Evolutionary conservation across 192 early-diverging fungal species (phyloP), one percentile per base, ranked within the genome.

Genomic region (Coemansia sp.): DNA sequence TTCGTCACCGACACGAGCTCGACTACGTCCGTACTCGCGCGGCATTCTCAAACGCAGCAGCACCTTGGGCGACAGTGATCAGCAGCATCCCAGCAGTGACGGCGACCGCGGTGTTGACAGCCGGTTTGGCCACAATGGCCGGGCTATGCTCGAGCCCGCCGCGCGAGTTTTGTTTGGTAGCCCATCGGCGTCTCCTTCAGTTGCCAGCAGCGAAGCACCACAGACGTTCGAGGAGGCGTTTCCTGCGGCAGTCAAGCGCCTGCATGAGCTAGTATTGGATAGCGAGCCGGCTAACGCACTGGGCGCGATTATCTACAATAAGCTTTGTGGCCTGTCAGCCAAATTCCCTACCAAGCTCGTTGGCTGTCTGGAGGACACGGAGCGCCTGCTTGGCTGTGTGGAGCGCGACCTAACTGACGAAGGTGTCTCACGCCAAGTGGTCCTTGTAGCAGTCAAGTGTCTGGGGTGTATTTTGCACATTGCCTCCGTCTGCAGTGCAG

Each of bases 1-100:
- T 37, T 81, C 78, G 37, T 81, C 78, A 21, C 78, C 78, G 5
- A 75, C 78, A 11, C 40, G 63, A 21, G 78, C 78, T 3, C 73
- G 58, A 11, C 62, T 39, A 50, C 69, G 66, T 7, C 69, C 78
- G 16, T 58, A 21, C 9, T 43, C 67, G 14, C 73, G 78, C 35
- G 67, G 78, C 37, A 81, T 81, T 42, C 67, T 81, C 11, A 81
- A 81, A 35, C 67, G 65, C 38, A 56, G 48, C 42, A 43, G n/a
- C 20, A 18, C 28, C n/a, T 6, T 37, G 3, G 37, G 23, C n/a
- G 18, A 18, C 31, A 18, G 24, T 2, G 21, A 56, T 33, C 34
- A 50, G 18, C 20, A 61, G 34, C 38, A 35, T 34, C 24, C 34
- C 23, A 67, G 69, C 45, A 77, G 61, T 31, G 65, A 71, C 9